Base-by-base conservation (phyloP, 2,329 filamentous ascomycete genomes). In the Colletotrichum sidae region DNA sequence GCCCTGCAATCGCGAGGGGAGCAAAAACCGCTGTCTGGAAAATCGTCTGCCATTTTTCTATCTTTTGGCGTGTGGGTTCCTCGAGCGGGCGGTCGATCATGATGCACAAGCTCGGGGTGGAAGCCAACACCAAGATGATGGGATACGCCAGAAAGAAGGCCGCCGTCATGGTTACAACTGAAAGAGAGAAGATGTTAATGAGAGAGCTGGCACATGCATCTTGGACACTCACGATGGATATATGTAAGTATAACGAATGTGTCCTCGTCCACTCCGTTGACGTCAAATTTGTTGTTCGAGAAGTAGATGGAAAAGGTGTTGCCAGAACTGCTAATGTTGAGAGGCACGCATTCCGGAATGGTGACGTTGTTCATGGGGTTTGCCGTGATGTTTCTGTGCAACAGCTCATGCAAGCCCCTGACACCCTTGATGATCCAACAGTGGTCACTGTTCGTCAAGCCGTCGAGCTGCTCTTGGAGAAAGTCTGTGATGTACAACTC, bases 341-440 rank as follows among this genome's bases (percentile, higher is more conserved):
- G 52, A 8, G 34, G 10, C 11, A 65, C 25, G 17, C 62, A 65
- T 10, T 38, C 52, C 5, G 62, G 62, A 37, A 65, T 65, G 1
- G 62, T 65, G 46, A 65, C 47, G 42, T 65, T 62, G 46, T 62
- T 54, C 2, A 56, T 2, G 5, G 62, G 62, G 8, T 65, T 65
- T 8, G 62, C 62, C 6, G 58, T 44, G 17, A 62, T 65, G 7
- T 65, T 65, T 34, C 58, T 46, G 2, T 13, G 62, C 2, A 65
- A 37, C 33, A 62, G 7, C 12, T 62, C 58, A 4, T 49, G 45
- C 37, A 65, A 17, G n/a, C 62, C 62, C 6, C 34, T 10, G 17
- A 65, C 62, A 34, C 62, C 57, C 13, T 56, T 65, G 37, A 62
- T 53, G 15, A 65, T 65, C 62, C 58, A 65, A 47, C 62, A 65